A percentile compares a stretch with the other conserved stretches of the same genome.
These are phyloP conservation scores for Blastocystis hominis DNA, from an alignment of 352 stramenopile species.

Conservation along the genomic window DNA sequence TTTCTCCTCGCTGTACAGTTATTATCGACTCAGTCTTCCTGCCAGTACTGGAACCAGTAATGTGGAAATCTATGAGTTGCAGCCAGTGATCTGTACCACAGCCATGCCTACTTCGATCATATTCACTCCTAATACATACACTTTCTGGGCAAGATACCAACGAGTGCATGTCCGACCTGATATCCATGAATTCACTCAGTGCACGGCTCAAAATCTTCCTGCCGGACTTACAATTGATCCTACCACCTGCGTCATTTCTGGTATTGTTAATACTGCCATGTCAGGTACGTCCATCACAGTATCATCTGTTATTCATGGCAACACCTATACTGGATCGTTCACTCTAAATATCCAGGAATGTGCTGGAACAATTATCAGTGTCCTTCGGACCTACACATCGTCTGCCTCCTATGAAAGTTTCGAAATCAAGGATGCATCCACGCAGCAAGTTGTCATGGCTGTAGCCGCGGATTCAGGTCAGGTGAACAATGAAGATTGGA, in stretches of 20 bases:
- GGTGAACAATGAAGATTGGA: background rate
- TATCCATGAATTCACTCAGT: background rate
- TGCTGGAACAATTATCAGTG: background rate
- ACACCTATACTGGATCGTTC: background rate
- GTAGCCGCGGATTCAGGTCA: background rate
- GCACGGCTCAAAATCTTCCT: background rate
- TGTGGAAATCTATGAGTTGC: background rate
- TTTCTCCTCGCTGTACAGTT: background rate
- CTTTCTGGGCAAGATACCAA: background rate
- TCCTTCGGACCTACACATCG: slow-evolving; percentile 5
- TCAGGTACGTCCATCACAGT: no score
- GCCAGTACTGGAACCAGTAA: background rate
- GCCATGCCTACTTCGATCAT: background rate
- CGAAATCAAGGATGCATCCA: background rate
- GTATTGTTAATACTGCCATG: background rate
- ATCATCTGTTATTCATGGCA: no score
- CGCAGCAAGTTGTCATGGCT: background rate
- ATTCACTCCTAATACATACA: background rate
- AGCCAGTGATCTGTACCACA: background rate
- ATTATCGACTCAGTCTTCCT: background rate
- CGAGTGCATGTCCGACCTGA: background rate
- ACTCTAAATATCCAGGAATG: background rate
- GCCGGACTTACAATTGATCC: background rate
- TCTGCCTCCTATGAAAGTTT: background rate
- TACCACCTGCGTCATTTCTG: background rate